These are phyloP conservation scores for Tetrahymena borealis DNA, from an alignment of 73 alveolate species.

Conservation along the genomic window DNA sequence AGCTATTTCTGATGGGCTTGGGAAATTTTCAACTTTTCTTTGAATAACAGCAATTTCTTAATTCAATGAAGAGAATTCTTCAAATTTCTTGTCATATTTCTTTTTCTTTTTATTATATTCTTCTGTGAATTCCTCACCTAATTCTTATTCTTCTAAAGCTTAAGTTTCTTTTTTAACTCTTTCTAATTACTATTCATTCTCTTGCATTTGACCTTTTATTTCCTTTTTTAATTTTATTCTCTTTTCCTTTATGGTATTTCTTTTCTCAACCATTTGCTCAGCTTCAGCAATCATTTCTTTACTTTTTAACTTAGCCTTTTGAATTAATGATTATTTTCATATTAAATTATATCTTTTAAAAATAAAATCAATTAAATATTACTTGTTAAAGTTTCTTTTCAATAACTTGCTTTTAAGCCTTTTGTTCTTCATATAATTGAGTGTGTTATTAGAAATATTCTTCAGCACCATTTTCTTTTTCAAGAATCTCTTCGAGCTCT, in stretches of 20 bases:
- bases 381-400: background rate
- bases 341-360: background rate
- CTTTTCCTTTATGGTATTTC: constrained; percentile 13
- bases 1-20: constrained; percentile 44
- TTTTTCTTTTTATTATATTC: constrained; percentile 25
- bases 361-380: background rate
- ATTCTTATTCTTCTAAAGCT: constrained; percentile 14
- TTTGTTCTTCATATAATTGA: background rate
- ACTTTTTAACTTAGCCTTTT: constrained; percentile 6
- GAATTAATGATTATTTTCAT: background rate
- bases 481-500: background rate
- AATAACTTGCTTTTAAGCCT: background rate
- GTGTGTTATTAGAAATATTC: background rate
- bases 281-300: constrained; percentile 27
- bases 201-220: constrained; percentile 12
- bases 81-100: constrained; percentile 14
- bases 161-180: background rate
- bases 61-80: constrained; percentile 20
- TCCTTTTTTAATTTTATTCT: constrained; percentile 16
- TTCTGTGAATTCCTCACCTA: constrained; percentile 1
- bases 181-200: constrained; percentile 18
- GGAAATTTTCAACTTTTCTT: constrained; percentile 50
- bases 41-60: constrained; percentile 52
- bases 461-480: background rate
- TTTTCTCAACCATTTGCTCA: constrained; percentile 12